A percentile compares a stretch with the other conserved stretches of the same genome.
Evolutionary conservation across 1,139 yeast genomes (phyloP).

Genomic region (Debaryomyces subglobosus): DNA sequence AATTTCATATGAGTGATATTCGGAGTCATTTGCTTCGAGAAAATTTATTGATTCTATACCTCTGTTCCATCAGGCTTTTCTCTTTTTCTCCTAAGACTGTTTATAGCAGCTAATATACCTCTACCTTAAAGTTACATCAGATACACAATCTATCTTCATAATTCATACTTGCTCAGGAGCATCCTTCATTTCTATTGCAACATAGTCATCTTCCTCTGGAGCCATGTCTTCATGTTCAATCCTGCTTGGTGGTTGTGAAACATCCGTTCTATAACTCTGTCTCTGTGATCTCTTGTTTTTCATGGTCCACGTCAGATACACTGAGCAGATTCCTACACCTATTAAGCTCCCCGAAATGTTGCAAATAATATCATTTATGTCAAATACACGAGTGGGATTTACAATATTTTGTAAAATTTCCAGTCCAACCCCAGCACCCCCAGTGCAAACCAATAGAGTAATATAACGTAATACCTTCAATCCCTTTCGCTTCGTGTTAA

Average conservation of each 20-base stretch:
- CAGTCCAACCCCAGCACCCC: conserved; percentile 51
- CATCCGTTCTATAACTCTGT: conserved; percentile 6
- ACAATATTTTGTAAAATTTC: conserved; percentile 52
- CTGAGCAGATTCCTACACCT: conserved; percentile 26
- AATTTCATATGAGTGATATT: too few species aligned
- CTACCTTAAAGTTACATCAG: too few species aligned
- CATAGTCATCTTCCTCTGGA: conserved; percentile 11
- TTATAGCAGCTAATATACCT: too few species aligned
- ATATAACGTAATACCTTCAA: conserved; percentile 41
- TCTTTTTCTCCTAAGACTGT: too few species aligned
- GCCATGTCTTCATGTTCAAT: not conserved
- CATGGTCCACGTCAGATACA: conserved; percentile 15
- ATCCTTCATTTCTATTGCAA: conserved; percentile 14
- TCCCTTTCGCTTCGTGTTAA: conserved; percentile 42
- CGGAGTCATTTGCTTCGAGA: too few species aligned
- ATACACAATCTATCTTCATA: too few species aligned
- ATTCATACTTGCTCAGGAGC: conserved; percentile 1
- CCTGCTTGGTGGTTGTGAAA: conserved; percentile 6
- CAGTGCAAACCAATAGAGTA: conserved; percentile 48
- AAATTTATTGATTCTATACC: too few species aligned
- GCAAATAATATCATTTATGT: conserved; percentile 46
- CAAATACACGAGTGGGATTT: conserved; percentile 53
- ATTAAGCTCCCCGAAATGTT: conserved; percentile 43
- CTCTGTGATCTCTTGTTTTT: conserved; percentile 9
- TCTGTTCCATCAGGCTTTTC: too few species aligned